These are phyloP conservation scores for Trametes punicea DNA, from an alignment of 768 basidiomycete genomes.

Conservation along the genomic window DNA sequence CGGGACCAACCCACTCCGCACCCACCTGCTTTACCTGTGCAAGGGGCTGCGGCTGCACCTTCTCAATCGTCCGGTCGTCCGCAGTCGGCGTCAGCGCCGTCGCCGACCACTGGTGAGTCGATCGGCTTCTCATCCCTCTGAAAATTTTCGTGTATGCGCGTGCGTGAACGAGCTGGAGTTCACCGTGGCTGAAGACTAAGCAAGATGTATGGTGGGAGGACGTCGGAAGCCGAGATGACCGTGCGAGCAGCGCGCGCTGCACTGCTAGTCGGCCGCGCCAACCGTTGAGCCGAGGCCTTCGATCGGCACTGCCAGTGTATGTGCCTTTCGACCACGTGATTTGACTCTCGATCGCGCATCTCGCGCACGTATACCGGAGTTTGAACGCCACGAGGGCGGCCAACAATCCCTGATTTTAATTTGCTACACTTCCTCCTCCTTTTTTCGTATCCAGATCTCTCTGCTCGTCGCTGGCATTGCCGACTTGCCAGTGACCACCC, in stretches of 20 bases:
- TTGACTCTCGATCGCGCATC: slow-evolving; percentile 6
- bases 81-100: not conserved
- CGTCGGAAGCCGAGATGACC: not conserved
- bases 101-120: slow-evolving; percentile 3
- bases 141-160: not conserved
- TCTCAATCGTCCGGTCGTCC: not conserved
- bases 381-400: slow-evolving; percentile 22
- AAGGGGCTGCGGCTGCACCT: not conserved
- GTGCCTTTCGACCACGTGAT: slow-evolving; percentile 12
- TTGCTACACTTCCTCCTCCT: slow-evolving; percentile 1
- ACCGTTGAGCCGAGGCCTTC: slow-evolving; percentile 2
- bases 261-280: not conserved
- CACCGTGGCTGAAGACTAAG: not conserved
- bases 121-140: too few relatives aligned
- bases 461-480: slow-evolving; percentile 18
- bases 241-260: not conserved
- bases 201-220: not conserved
- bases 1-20: not conserved
- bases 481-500: slow-evolving; percentile 4
- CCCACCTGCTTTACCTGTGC: not conserved
- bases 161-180: not conserved
- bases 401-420: slow-evolving; percentile 8
- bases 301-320: not conserved
- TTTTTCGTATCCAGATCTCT: slow-evolving; percentile 13
- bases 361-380: slow-evolving; percentile 18